Evolutionary conservation across 306 rosid species (phyloP).

Genomic region (Benincasa hispida): DNA sequence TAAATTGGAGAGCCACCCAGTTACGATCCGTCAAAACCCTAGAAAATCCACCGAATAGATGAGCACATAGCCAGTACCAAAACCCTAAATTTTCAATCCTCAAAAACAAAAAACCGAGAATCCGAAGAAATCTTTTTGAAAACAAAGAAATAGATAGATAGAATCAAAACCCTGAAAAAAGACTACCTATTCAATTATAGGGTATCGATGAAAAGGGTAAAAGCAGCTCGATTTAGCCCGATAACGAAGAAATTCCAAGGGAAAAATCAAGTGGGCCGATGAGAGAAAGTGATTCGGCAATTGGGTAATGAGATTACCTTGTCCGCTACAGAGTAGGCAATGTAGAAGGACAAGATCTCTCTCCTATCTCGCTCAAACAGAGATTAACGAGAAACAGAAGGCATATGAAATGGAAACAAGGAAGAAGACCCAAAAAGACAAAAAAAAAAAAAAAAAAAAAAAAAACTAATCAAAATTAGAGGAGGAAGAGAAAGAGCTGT

Average conservation of each 20-base stretch:
- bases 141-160: neutral
- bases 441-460: too few relatives aligned
- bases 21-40: constrained; percentile 45
- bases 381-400: neutral
- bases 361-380: constrained; percentile 9
- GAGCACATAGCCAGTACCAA: constrained; percentile 9
- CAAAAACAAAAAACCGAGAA: neutral
- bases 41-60: constrained; percentile 16
- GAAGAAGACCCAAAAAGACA: neutral
- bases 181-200: constrained; percentile 11
- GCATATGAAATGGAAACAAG: neutral
- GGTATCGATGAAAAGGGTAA: constrained; percentile 14
- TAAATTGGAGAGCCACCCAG: constrained; percentile 19
- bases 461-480: neutral
- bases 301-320: constrained; percentile 28
- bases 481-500: neutral
- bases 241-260: constrained; percentile 1
- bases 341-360: constrained; percentile 40
- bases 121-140: neutral
- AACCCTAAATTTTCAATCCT: constrained; percentile 21
- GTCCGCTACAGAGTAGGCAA: constrained; percentile 44
- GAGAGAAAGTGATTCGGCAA: neutral
- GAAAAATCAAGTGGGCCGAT: neutral
- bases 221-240: constrained; percentile 11
- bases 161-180: constrained; percentile 5